Evolutionary conservation across 1,284 basidiomycete species (phyloP).

Genomic region (Sanguinoderma infundibulare): DNA sequence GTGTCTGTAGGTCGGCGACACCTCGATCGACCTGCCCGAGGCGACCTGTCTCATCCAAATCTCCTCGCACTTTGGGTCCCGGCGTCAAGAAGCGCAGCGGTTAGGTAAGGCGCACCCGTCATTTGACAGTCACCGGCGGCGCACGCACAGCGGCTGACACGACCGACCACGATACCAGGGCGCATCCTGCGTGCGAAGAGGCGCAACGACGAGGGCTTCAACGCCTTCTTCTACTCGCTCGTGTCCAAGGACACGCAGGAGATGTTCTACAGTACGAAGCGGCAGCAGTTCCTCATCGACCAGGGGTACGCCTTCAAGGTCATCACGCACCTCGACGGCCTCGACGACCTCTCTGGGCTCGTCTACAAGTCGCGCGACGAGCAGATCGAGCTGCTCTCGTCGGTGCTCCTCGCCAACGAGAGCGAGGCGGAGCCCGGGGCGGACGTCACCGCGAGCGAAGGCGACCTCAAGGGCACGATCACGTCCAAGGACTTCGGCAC

Average conservation of each 20-base stretch:
- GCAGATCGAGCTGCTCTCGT: slow-evolving; percentile 94
- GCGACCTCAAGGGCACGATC: slow-evolving; percentile 80
- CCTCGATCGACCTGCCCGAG: slow-evolving; percentile 98
- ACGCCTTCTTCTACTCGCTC: slow-evolving; percentile 99
- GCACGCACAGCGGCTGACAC: not conserved
- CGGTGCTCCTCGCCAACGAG: slow-evolving; percentile 91
- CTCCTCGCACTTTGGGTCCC: slow-evolving; percentile 99
- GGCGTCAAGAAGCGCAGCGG: slow-evolving; percentile 97
- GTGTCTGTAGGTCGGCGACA: slow-evolving; percentile 87
- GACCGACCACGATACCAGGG: slow-evolving; percentile 47
- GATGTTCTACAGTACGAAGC: slow-evolving; percentile 99
- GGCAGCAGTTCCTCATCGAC: slow-evolving; percentile 98
- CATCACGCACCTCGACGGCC: slow-evolving; percentile 95
- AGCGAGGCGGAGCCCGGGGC: slow-evolving; percentile 89
- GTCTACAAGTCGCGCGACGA: slow-evolving; percentile 92
- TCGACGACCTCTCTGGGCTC: slow-evolving; percentile 85
- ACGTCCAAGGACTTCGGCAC: slow-evolving; percentile 77
- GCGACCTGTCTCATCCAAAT: slow-evolving; percentile 99
- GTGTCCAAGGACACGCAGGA: slow-evolving; percentile 99
- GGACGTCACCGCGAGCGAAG: slow-evolving; percentile 78
- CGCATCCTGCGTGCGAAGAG: slow-evolving; percentile 97
- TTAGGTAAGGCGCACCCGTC: slow-evolving; percentile 61
- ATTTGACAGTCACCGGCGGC: not conserved
- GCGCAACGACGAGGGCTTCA: slow-evolving; percentile 99
- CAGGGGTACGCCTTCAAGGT: slow-evolving; percentile 99